phyloP scores from a whole-genome alignment of 768 basidiomycete genomes.

The Amylocystis lapponica region DNA sequence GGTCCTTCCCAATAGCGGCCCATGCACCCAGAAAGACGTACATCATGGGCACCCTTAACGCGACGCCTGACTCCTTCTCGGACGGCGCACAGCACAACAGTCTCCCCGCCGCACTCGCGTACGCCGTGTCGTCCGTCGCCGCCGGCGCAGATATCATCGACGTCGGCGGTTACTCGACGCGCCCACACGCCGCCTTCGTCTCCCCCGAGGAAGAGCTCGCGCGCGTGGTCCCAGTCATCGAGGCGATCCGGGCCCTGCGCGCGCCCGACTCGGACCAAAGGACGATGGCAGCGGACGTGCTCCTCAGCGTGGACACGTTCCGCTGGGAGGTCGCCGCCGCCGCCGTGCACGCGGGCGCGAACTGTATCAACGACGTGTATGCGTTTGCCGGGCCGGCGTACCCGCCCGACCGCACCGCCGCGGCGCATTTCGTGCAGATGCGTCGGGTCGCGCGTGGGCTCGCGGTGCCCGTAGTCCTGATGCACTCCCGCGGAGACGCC shows the following conservation, averaged over 20 bases:
- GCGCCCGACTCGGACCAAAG: not conserved
- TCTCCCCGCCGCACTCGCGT: slow-evolving; percentile 47
- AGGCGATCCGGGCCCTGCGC: slow-evolving; percentile 39
- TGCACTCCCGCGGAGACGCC: slow-evolving; percentile 91
- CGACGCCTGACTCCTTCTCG: slow-evolving; percentile 95
- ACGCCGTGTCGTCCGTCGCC: slow-evolving; percentile 40
- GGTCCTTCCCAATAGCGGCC: slow-evolving; percentile 36
- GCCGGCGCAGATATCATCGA: slow-evolving; percentile 78
- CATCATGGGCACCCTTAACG: slow-evolving; percentile 90
- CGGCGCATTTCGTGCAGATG: slow-evolving; percentile 51
- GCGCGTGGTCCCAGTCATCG: slow-evolving; percentile 69
- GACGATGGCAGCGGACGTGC: slow-evolving; percentile 27
- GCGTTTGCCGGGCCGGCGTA: slow-evolving; percentile 64
- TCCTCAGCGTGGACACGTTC: slow-evolving; percentile 87
- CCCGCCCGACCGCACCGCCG: slow-evolving; percentile 26
- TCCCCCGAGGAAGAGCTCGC: slow-evolving; percentile 60
- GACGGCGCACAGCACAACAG: slow-evolving; percentile 66
- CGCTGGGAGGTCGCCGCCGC: slow-evolving; percentile 73
- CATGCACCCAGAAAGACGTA: slow-evolving; percentile 39
- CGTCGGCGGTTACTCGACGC: slow-evolving; percentile 90
- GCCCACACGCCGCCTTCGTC: slow-evolving; percentile 71
- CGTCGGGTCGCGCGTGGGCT: slow-evolving; percentile 54
- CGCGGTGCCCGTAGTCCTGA: slow-evolving; percentile 78
- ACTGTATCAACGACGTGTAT: slow-evolving; percentile 91
- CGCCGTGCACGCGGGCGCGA: slow-evolving; percentile 77